Percentiles rank a stretch among this genome's conserved stretches.
Evolutionary conservation across 2,329 filamentous ascomycete species (phyloP).

Genomic region (Colletotrichum eleusines): DNA sequence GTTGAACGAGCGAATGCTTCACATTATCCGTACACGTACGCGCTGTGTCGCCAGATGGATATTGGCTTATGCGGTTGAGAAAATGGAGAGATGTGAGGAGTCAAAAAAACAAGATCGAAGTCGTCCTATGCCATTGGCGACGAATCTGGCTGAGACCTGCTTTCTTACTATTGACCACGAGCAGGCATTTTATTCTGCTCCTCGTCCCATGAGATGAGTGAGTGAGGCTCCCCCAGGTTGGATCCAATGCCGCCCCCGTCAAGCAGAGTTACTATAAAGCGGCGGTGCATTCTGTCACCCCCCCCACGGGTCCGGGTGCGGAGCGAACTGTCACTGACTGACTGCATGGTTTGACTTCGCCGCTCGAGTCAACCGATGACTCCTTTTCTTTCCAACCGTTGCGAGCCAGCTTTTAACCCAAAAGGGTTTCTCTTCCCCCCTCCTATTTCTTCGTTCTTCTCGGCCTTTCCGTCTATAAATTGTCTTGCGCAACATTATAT

Average conservation of each 20-base stretch:
- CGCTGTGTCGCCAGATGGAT: not conserved
- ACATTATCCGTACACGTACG: not conserved
- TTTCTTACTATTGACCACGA: not conserved
- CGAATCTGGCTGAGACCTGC: too few species aligned
- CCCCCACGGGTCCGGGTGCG: constrained; percentile 1
- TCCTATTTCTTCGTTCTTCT: not conserved
- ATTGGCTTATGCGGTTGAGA: not conserved
- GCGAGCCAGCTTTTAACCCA: constrained; percentile 8
- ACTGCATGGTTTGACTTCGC: constrained; percentile 23
- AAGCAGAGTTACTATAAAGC: constrained; percentile 10
- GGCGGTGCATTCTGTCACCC: constrained; percentile 21
- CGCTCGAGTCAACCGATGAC: constrained; percentile 41
- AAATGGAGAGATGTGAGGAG: not conserved
- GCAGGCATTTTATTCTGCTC: too few species aligned
- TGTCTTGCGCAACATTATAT: not conserved
- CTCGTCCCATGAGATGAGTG: too few species aligned
- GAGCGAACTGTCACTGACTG: constrained; percentile 29
- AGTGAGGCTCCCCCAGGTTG: too few species aligned
- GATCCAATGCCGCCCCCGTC: too few species aligned
- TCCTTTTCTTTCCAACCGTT: constrained; percentile 14
- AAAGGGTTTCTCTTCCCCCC: not conserved
- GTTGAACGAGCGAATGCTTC: too few species aligned
- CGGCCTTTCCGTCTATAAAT: constrained; percentile 35
- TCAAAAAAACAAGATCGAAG: not conserved
- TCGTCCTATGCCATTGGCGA: accelerated